Conservation (phyloP, 2,329 filamentous ascomycete genomes). For the Aspergillus persii region DNA sequence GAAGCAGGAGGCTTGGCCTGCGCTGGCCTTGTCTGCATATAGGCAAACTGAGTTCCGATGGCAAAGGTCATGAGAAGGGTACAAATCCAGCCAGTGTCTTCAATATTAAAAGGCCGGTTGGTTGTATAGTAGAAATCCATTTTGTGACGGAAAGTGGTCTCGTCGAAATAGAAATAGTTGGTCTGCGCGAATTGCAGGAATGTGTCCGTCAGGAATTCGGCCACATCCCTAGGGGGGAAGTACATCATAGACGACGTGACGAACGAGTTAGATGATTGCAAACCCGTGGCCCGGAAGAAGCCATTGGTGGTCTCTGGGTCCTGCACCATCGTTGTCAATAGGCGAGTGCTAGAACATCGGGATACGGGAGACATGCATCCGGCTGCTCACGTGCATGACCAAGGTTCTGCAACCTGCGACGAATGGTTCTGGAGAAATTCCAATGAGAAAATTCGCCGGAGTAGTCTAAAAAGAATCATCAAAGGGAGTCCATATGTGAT, state of each 20-base stretch:
- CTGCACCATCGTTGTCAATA: conserved; percentile 5
- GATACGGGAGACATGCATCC: not conserved
- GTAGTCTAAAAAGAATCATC: conserved; percentile 25
- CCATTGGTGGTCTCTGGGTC: conserved; percentile 22
- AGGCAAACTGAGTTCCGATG: conserved; percentile 37
- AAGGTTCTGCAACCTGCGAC: conserved; percentile 27
- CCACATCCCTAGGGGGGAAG: conserved; percentile 32
- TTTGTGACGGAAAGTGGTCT: conserved; percentile 26
- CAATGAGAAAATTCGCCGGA: conserved; percentile 39
- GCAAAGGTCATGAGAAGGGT: conserved; percentile 36
- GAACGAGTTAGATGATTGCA: conserved; percentile 28
- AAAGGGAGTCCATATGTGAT: not conserved
- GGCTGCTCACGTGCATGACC: conserved; percentile 1
- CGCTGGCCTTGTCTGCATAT: conserved; percentile 26
- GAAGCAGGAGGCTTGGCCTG: conserved; percentile 1
- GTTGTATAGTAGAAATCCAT: conserved; percentile 28
- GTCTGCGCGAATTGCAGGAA: conserved; percentile 34
- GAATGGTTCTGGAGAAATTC: conserved; percentile 36
- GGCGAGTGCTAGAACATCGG: not conserved
- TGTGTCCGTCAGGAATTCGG: conserved; percentile 31
- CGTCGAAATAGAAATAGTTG: conserved; percentile 37
- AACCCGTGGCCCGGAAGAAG: conserved; percentile 31
- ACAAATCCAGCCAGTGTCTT: conserved; percentile 31
- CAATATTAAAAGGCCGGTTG: conserved; percentile 18
- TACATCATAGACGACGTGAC: conserved; percentile 25